Evolutionary conservation across 257 asterid species (phyloP), one percentile per base, ranked within the genome.

Genomic region (Solanum commersonii): DNA sequence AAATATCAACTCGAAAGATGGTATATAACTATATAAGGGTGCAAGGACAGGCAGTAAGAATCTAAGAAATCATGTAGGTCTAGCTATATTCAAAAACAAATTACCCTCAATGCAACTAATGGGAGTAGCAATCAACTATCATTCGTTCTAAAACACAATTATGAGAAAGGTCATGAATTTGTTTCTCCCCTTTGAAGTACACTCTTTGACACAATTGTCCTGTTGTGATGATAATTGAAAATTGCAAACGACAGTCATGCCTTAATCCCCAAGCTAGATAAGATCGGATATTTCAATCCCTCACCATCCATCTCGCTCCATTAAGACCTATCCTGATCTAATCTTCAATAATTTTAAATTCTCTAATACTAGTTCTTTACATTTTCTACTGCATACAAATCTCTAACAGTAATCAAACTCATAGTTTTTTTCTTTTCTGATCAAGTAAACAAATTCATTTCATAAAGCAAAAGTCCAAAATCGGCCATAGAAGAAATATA

Each of bases 1-100:
- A 56, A 73, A 88, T 71, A 77, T 89, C 52, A 52, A 73, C 56
- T 92, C 87, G 88, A 91, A 89, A 83, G 59, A 46, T 83, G 78
- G 90, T 31, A 77, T 77, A 15, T 56, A 10, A 78, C 89, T 31
- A 65, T 82, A 15, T 44, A 10, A 78, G 89, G 84, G 67, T 35
- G 65, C 38, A 84, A 84, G 52, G 38, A 89, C 70, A 46, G 86
- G 70, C 87, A 85, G 79, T 34, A 49, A 18, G 70, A 82, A 18
- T 49, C 70, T 29, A 82, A 49, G 40, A 79, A 79, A 44, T 79
- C 85, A 79, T 44, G 27, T 60, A 27, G 27, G 67, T 44, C 56
- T 29, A 79, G 67, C 37, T 16, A 27, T 44, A 44, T 27, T 27
- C 4, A 79, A 72, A 79, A 79, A 44, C 10, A 79, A 79, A 74